phyloP scores from a whole-genome alignment of 2,329 filamentous ascomycete species.

The Colletotrichum gigasporum region DNA sequence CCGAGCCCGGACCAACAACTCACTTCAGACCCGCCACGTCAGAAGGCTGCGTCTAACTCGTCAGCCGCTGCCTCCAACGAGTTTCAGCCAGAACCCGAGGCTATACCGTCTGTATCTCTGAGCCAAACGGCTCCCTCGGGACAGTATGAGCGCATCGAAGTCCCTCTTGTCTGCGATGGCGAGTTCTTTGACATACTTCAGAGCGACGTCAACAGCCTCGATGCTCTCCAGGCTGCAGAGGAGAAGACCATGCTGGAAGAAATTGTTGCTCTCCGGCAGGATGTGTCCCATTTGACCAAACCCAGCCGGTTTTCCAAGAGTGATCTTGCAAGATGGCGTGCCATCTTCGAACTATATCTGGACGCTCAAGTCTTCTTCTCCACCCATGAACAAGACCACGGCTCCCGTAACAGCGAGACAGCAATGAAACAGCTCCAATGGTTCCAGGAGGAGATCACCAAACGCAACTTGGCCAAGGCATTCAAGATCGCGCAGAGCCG shows the following conservation, averaged over 20 bases:
- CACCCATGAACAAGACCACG: conserved; percentile 75
- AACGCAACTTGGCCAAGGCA: conserved; percentile 64
- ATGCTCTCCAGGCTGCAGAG: conserved; percentile 73
- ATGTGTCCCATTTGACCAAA: conserved; percentile 71
- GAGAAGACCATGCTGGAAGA: conserved; percentile 69
- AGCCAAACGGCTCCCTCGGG: neutral
- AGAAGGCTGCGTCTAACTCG: neutral
- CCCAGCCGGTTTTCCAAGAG: conserved; percentile 70
- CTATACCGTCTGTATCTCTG: conserved; percentile 32
- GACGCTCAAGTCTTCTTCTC: conserved; percentile 86
- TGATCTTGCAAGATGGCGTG: conserved; percentile 80
- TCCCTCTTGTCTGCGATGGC: conserved; percentile 79
- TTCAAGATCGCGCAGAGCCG: conserved; percentile 75
- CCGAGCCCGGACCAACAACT: neutral
- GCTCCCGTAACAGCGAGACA: conserved; percentile 70
- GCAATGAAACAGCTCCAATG: conserved; percentile 75
- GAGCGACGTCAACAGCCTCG: conserved; percentile 74
- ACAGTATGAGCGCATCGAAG: conserved; percentile 63
- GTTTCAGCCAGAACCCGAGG: neutral
- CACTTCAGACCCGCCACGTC: neutral
- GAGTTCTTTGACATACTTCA: conserved; percentile 84
- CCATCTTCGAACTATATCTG: conserved; percentile 84
- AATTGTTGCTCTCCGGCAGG: conserved; percentile 70
- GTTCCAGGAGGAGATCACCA: conserved; percentile 75
- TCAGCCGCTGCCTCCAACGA: neutral